Conservation (phyloP, 345 rosid genomes). For the Xanthoceras sorbifolium region DNA sequence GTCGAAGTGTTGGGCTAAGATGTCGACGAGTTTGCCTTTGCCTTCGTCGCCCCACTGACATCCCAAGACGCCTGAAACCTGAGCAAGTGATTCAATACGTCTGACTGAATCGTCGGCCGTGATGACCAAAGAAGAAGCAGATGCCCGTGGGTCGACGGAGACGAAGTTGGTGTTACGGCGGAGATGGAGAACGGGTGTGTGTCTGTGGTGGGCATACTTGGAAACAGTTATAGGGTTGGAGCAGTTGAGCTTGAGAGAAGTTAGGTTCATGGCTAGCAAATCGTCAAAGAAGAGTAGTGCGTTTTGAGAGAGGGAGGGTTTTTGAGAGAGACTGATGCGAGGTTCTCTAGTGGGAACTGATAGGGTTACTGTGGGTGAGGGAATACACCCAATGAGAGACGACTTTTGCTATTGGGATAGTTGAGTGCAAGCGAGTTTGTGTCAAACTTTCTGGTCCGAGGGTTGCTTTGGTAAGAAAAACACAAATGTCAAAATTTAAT, state of each 20-base stretch:
- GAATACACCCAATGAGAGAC: background rate
- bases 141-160: slow-evolving; percentile 32
- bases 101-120: slow-evolving; percentile 38
- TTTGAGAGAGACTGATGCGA: background rate
- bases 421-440: background rate
- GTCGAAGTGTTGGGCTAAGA: slow-evolving; percentile 85
- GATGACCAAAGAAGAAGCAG: slow-evolving; percentile 51
- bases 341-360: background rate
- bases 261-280: slow-evolving; percentile 31
- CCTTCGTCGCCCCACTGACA: slow-evolving; percentile 99
- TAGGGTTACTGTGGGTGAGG: background rate
- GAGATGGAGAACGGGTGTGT: slow-evolving; percentile 9
- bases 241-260: slow-evolving; percentile 37
- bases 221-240: slow-evolving; percentile 25
- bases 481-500: too few relatives aligned
- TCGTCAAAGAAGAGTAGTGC: background rate
- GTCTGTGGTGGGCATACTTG: slow-evolving; percentile 20
- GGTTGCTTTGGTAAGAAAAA: too few relatives aligned
- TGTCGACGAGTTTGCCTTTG: slow-evolving; percentile 96
- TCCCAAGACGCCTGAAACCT: slow-evolving; percentile 89
- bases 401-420: background rate
- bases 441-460: too few relatives aligned
- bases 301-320: background rate
- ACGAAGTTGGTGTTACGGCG: slow-evolving; percentile 29
- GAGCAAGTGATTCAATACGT: slow-evolving; percentile 75